These are phyloP conservation scores for Colletotrichum godetiae DNA, from an alignment of 2,329 filamentous ascomycete genomes.

Conservation along the genomic window DNA sequence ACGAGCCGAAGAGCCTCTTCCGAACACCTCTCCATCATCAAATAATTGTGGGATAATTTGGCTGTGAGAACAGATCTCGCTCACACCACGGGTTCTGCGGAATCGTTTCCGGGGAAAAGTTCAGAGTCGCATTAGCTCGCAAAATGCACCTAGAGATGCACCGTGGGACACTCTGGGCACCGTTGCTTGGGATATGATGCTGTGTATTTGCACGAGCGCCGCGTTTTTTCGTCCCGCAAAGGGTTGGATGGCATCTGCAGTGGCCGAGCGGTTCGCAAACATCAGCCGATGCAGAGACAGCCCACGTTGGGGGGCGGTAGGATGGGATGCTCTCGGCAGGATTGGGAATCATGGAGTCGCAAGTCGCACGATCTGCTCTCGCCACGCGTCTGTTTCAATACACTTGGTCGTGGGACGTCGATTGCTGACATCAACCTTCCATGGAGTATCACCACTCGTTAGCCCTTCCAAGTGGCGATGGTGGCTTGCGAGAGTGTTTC, in stretches of 20 bases:
- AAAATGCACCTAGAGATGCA: background rate
- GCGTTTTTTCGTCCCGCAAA: background rate
- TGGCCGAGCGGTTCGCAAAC: constrained; percentile 12
- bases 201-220: constrained; percentile 2
- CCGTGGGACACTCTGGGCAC: background rate
- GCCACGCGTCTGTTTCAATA: background rate
- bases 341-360: background rate
- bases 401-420: background rate
- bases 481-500: constrained; percentile 22
- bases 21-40: background rate
- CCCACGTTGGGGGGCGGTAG: background rate
- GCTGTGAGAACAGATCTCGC: background rate
- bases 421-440: background rate
- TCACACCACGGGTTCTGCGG: background rate
- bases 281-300: background rate
- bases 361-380: background rate
- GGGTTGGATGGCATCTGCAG: constrained; percentile 23
- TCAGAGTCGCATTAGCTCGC: constrained; percentile 1
- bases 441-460: background rate
- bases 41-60: background rate
- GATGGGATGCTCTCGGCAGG: background rate
- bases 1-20: background rate
- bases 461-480: constrained; percentile 12
- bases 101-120: background rate
- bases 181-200: constrained; percentile 16